phyloP scores from a whole-genome alignment of 2,329 filamentous ascomycete genomes.

The Calcarisporium arbuscula region DNA sequence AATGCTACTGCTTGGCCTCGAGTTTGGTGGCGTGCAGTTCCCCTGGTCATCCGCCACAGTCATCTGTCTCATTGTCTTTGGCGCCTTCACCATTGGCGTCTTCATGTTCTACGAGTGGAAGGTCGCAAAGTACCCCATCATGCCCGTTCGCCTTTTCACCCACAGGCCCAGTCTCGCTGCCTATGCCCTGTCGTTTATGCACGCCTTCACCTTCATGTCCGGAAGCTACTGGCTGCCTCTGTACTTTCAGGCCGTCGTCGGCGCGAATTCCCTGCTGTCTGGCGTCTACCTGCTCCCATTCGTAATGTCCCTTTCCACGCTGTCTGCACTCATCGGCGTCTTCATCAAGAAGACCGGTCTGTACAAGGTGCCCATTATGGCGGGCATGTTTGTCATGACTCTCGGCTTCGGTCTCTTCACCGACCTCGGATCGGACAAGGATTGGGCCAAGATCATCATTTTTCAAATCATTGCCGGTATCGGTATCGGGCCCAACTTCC shows the following conservation, averaged over 20 bases:
- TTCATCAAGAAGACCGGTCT: constrained; percentile 58
- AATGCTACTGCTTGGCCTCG: constrained; percentile 80
- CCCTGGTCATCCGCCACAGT: constrained; percentile 73
- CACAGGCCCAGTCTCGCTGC: constrained; percentile 59
- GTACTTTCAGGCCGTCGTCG: constrained; percentile 74
- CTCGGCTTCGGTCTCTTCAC: constrained; percentile 61
- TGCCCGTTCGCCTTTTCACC: constrained; percentile 66
- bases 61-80: constrained; percentile 72
- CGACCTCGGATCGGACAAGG: constrained; percentile 49
- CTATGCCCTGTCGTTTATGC: constrained; percentile 61
- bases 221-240: constrained; percentile 75
- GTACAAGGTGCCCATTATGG: constrained; percentile 55
- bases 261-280: constrained; percentile 61
- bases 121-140: constrained; percentile 69
- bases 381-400: constrained; percentile 51
- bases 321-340: constrained; percentile 51
- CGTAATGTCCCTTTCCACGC: constrained; percentile 59
- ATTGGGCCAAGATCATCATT: constrained; percentile 51
- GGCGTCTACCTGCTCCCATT: constrained; percentile 70
- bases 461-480: constrained; percentile 59
- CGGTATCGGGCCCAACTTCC: constrained; percentile 63
- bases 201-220: constrained; percentile 72
- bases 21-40: constrained; percentile 70
- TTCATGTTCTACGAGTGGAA: constrained; percentile 71
- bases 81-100: constrained; percentile 52